Percentiles rank a stretch among this genome's conserved stretches.
Conservation (phyloP, 2,329 filamentous ascomycete species). For the Xylariaceae sp. region DNA sequence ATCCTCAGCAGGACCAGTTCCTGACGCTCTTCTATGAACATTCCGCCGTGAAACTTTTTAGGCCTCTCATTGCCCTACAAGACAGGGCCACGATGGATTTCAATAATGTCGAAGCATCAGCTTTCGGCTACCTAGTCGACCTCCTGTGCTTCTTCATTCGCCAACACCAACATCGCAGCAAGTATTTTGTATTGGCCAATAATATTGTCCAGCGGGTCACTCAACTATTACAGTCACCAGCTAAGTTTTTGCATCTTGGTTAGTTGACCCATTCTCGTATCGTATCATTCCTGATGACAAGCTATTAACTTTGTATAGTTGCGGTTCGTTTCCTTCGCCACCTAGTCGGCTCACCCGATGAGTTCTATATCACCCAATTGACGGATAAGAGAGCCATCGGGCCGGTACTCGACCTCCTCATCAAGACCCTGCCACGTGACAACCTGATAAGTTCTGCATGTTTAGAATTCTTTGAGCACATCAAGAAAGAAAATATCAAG, state of each 20-base stretch:
- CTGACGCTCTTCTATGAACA: constrained; percentile 85
- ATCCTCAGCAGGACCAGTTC: constrained; percentile 78
- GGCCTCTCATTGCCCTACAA: constrained; percentile 77
- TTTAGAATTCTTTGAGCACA: constrained; percentile 87
- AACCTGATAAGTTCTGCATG: constrained; percentile 92
- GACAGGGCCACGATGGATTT: constrained; percentile 63
- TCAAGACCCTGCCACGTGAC: constrained; percentile 81
- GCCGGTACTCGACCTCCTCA: constrained; percentile 77
- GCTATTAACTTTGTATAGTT: constrained; percentile 43
- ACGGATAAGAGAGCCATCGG: constrained; percentile 75
- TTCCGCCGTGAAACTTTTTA: constrained; percentile 78
- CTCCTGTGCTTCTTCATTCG: constrained; percentile 91
- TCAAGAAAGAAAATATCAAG: constrained; percentile 76
- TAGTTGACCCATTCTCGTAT: constrained; percentile 32
- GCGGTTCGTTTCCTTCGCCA: constrained; percentile 92
- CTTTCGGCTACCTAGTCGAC: constrained; percentile 87
- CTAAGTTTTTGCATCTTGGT: constrained; percentile 92
- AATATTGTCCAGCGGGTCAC: constrained; percentile 72
- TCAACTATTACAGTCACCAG: constrained; percentile 73
- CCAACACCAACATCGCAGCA: constrained; percentile 79
- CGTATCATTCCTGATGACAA: too few relatives aligned
- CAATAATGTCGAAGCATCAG: constrained; percentile 75
- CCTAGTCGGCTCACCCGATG: constrained; percentile 77
- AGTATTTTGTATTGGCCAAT: constrained; percentile 79
- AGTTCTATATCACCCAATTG: constrained; percentile 83